phyloP scores from a whole-genome alignment of 2,329 filamentous ascomycete genomes.

The Pseudopithomyces chartarum region DNA sequence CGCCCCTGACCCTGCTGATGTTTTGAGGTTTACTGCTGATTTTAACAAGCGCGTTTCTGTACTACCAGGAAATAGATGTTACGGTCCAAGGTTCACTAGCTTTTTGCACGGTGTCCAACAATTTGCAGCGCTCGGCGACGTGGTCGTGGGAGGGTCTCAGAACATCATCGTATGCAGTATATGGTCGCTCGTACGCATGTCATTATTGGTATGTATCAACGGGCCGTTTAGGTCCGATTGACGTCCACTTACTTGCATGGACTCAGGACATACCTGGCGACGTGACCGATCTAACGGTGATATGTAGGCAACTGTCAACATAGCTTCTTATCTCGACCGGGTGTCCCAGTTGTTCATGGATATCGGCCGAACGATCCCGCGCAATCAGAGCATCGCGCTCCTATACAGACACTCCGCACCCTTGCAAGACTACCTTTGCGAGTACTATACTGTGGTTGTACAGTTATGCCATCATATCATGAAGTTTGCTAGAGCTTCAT shows the following conservation, averaged over 20 bases:
- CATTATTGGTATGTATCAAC: conserved; percentile 44
- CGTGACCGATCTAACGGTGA: too few relatives aligned
- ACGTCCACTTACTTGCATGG: too few relatives aligned
- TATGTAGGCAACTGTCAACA: conserved; percentile 29
- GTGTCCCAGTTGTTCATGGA: conserved; percentile 49
- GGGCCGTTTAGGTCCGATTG: background rate
- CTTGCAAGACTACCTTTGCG: conserved; percentile 42
- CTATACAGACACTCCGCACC: conserved; percentile 47
- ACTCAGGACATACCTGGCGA: too few relatives aligned
- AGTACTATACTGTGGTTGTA: conserved; percentile 50
- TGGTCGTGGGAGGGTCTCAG: conserved; percentile 50
- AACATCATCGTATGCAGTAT: conserved; percentile 53
- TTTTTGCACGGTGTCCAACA: conserved; percentile 50
- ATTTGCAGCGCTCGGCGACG: conserved; percentile 51
- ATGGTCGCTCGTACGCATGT: conserved; percentile 52
- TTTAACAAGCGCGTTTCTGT: too few relatives aligned
- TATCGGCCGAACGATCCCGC: conserved; percentile 47
- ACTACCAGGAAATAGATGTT: conserved; percentile 30
- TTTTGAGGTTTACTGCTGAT: too few relatives aligned
- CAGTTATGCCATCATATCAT: conserved; percentile 45
- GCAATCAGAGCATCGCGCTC: conserved; percentile 45
- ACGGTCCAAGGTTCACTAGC: conserved; percentile 50
- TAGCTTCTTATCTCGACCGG: conserved; percentile 46
- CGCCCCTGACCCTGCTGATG: too few relatives aligned
- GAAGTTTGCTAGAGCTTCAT: conserved; percentile 37